phyloP scores from a whole-genome alignment of 208 protist species.

The Crithidia expoeki region DNA sequence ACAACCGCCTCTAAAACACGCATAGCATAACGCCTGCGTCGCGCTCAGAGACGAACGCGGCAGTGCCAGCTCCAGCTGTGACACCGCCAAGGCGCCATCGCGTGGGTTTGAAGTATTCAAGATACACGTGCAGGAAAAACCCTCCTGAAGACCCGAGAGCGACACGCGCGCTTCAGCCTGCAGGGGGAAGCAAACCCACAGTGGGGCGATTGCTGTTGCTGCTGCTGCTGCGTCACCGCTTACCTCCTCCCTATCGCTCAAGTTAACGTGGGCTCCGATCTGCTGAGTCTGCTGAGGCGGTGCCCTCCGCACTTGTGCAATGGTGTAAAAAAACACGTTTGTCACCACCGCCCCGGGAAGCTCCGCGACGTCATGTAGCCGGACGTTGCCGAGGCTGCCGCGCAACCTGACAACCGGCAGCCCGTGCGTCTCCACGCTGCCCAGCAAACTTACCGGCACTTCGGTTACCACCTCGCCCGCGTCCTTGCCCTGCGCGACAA shows the following conservation, averaged over 20 bases:
- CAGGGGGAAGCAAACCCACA: slow-evolving; percentile 23
- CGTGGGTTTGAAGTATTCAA: not conserved
- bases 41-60: slow-evolving; percentile 8
- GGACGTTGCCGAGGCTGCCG: slow-evolving; percentile 22
- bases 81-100: slow-evolving; percentile 8
- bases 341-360: slow-evolving; percentile 30
- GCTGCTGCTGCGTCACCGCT: not conserved
- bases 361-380: slow-evolving; percentile 6
- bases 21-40: slow-evolving; percentile 6
- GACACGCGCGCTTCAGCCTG: slow-evolving; percentile 20
- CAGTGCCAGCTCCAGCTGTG: slow-evolving; percentile 16
- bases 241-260: no score
- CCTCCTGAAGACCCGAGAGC: slow-evolving; percentile 11
- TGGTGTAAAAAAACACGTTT: slow-evolving; percentile 18
- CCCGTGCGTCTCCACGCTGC: slow-evolving; percentile 15
- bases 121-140: slow-evolving; percentile 24
- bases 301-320: slow-evolving; percentile 18
- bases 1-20: slow-evolving; percentile 1
- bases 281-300: not conserved
- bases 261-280: no score
- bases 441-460: slow-evolving; percentile 30
- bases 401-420: slow-evolving; percentile 27
- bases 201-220: not conserved
- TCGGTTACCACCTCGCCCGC: not conserved
- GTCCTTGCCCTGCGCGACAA: not conserved